Percentiles rank a stretch among this genome's conserved stretches.
These are phyloP conservation scores for Lachancea fermentati DNA, from an alignment of 805 yeast species.

Conservation along the genomic window DNA sequence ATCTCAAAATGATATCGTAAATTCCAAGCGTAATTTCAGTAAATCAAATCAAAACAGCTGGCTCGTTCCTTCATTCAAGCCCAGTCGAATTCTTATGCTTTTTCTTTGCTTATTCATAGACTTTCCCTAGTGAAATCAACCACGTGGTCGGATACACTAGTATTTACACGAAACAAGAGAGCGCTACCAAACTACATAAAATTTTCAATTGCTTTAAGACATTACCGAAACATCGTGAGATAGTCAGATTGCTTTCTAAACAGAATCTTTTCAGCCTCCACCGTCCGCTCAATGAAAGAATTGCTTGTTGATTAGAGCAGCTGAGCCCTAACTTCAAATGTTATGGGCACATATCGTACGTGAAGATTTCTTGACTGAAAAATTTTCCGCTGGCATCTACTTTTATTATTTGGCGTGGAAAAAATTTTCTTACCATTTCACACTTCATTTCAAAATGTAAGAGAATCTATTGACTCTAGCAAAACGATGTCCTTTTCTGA, in stretches of 20 bases:
- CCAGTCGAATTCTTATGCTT: no score
- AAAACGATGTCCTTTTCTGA: constrained; percentile 67
- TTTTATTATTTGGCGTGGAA: constrained; percentile 1
- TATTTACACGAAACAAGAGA: no score
- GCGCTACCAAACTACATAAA: no score
- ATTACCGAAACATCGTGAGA: no score
- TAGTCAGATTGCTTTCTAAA: not conserved
- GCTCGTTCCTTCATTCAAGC: no score
- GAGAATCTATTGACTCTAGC: constrained; percentile 5
- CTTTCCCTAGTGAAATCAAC: no score
- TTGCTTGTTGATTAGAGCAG: not conserved
- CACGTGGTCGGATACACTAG: no score
- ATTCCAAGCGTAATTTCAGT: no score
- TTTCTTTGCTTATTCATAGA: no score
- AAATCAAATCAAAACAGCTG: no score
- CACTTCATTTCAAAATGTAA: constrained; percentile 6
- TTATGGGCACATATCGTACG: not conserved
- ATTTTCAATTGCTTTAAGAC: no score
- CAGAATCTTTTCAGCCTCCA: not conserved
- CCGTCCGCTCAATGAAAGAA: not conserved
- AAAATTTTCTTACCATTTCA: constrained; percentile 4
- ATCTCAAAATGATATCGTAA: no score
- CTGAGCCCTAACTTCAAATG: not conserved
- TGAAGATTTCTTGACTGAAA: constrained; percentile 4
- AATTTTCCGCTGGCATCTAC: constrained; percentile 2